phyloP scores from a whole-genome alignment of 495 filamentous ascomycete species.

The Neurospora sp. region DNA sequence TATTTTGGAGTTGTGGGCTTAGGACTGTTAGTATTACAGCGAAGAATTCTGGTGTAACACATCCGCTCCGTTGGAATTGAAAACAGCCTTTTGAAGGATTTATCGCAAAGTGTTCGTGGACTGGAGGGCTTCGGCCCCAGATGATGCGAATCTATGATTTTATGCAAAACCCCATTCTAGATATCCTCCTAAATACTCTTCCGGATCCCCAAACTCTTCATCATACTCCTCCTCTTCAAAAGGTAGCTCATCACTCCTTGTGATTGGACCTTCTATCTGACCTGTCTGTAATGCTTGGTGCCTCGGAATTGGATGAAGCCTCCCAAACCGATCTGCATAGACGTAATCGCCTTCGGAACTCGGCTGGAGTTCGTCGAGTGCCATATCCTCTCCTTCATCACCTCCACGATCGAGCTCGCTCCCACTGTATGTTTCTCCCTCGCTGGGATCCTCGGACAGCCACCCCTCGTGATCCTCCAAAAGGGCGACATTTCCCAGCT shows the following conservation, averaged over 20 bases:
- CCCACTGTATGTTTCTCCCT: not conserved
- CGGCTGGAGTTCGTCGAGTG: not conserved
- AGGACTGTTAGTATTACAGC: not conserved
- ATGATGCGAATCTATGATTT: not conserved
- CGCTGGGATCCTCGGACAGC: not conserved
- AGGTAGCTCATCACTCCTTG: not conserved
- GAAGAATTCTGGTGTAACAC: not conserved
- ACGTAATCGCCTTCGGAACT: conserved; percentile 18
- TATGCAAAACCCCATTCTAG: not conserved
- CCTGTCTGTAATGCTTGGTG: not conserved
- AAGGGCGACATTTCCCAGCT: not conserved
- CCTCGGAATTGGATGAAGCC: conserved; percentile 9
- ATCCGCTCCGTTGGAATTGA: not conserved
- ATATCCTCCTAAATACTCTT: not conserved
- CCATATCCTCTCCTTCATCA: not conserved
- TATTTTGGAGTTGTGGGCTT: not conserved
- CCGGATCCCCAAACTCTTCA: not conserved
- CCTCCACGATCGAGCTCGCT: not conserved
- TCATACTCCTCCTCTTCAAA: not conserved
- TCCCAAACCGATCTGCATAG: conserved; percentile 17
- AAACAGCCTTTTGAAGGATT: no score
- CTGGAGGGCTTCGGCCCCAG: no score
- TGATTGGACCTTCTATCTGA: not conserved
- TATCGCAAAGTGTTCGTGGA: no score
- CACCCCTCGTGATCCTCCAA: not conserved